Evolutionary conservation across 176 grass and related monocot species (phyloP), one percentile per base, ranked within the genome.

Genomic region (Lolium rigidum): DNA sequence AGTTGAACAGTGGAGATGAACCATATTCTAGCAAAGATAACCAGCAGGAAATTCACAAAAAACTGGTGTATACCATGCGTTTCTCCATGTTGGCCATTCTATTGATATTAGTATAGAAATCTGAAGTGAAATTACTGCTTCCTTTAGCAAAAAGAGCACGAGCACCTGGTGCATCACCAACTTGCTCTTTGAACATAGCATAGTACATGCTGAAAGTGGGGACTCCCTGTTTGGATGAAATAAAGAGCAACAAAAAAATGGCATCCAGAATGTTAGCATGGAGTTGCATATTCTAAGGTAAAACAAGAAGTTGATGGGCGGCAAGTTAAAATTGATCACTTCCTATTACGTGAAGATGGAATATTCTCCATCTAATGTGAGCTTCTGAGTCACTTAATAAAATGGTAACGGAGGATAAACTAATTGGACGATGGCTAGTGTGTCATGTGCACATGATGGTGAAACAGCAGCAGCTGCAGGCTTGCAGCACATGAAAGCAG

Each of bases 21-120:
- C 58, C 26, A 82, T 74, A 79, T 59, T 88, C 65, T 48, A 51
- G 17, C 4, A 66, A 28, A 80, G 74, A 70, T 75, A 88, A 41
- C 62, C 44, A 80, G 26, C 21, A 81, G 60, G 57, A 22, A 87
- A 76, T 43, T 25, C 15, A 54, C 41, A 77, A 76, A 88, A 68
- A 78, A 16, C 6, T 74, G 47, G 66, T 78, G 56, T 65, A 62
- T 92, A 98, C 95, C 95, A 92, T 92, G 69, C 93, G 89, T 87
- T 90, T 98, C 79, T 95, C 91, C 91, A 95, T 93, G 88, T 98
- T 98, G 75, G 93, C 93, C 81, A 90, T 67, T 88, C 93, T 94
- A 78, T 90, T 93, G 87, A 98, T 81, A 87, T 95, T 80, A 41
- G 70, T 72, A 37, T 78, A 89, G 84, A 90, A 90, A 79, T 90